Base-by-base conservation (phyloP, 2,329 filamentous ascomycete species). In the Claviceps spartinae region DNA sequence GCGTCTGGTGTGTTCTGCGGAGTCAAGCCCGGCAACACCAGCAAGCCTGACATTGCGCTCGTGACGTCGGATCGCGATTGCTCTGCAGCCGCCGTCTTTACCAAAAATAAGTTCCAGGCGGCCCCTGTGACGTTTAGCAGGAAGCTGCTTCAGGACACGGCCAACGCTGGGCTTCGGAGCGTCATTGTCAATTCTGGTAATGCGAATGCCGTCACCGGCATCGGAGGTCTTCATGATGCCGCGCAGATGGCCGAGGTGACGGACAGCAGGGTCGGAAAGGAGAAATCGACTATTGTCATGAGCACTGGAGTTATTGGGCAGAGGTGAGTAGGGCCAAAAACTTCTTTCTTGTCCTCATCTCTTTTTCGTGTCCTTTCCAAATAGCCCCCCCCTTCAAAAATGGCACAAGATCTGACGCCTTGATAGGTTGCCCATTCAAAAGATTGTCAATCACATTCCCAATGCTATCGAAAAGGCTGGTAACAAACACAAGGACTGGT, bases 261-360 rank as follows among this genome's bases (percentile, higher is more conserved):
- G 6, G 89, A 96, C 64, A 73, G 79, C 77, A 67, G 62, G 54
- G 68, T 77, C 2, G 76, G 74, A 14, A 61, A 57, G 16, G 67
- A 71, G 48, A 70, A 74, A 51, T 74, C 73, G 58, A 93, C 88
- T n/a, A 75, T 98, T 47, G 91, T 97, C 55, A 97, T 98, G 93
- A 96, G 89, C 66, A 98, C 93, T 2, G 93, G 93, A 51, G 93
- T 98, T 45, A 98, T 98, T 64, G 93, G 93, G 8, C 91, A 97
- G 69, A 82, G 87, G 83, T 84, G 66, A 57, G 69, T 57, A 13
- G 34, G 3, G 9, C 7, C 16, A 9, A 30, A 4, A 11, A 11
- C 30, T 3, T 9, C 3, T 11, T 34, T 34, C 11, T 34, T 4
- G 30, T 11, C 30, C 4, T 11, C 3, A 11, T 34, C 30, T 34